Base-by-base conservation (phyloP, 2,329 filamentous ascomycete genomes). In the Colletotrichum tanaceti region DNA sequence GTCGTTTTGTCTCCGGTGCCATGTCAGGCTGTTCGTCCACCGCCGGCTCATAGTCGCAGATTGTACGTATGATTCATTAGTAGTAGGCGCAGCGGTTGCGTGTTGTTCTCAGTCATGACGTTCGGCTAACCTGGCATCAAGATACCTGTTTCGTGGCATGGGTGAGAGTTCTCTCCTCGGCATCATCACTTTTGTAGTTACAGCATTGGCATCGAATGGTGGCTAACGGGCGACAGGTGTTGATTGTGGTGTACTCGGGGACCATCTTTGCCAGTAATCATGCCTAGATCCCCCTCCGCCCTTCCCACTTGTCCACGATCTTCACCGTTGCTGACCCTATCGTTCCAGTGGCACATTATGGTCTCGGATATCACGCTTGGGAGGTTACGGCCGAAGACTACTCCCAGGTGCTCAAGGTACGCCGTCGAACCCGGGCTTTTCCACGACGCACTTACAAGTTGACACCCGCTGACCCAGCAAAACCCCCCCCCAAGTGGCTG, bases 401-500 rank as follows among this genome's bases (percentile, higher is more conserved):
- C 14, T 6, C 18, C 11, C 54, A 59, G 24, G 65, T 73, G 18
- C 59, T 62, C 18, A 70, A 70, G 65, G 71, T 70, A 55, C 14
- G 50, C 18, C 11, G 22, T 13, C 11, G 16, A 32, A 4, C 24
- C 47, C 6, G 6, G 28, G 24, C 22, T n/a, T n/a, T 32, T 50
- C 22, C 11, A 50, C 11, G 14, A n/a, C n/a, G n/a, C n/a, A n/a
- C n/a, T n/a, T n/a, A n/a, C n/a, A n/a, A n/a, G n/a, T n/a, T n/a
- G n/a, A 32, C 20, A 50, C n/a, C n/a, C 6, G 10, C 43, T 50
- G 24, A 24, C 47, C 24, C 6, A 57, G 14, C 13, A 57, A n/a
- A n/a, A n/a, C n/a, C n/a, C n/a, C n/a, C n/a, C n/a, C n/a, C 24
- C 35, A 43, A 73, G 74, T 73, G 73, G 74, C 63, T 75, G 13